Evolutionary conservation across 2,329 filamentous ascomycete genomes (phyloP).

Genomic region (Whalleya microplaca): DNA sequence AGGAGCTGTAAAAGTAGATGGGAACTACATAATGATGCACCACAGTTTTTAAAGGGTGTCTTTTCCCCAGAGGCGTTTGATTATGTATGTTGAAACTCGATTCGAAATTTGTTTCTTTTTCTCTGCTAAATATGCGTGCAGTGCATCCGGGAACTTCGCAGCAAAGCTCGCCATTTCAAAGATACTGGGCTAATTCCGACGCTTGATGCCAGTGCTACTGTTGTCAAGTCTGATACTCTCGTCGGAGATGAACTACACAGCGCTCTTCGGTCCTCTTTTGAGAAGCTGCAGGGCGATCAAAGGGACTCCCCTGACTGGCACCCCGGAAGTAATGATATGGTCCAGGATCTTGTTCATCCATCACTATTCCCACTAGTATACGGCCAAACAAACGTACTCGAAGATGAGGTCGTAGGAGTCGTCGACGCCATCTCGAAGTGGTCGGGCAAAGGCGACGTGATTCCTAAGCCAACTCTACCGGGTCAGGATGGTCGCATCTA

Average conservation of each 20-base stretch:
- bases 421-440: constrained; percentile 30
- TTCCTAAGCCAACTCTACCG: not conserved
- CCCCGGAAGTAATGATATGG: constrained; percentile 53
- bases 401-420: constrained; percentile 35
- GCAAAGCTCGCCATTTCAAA: constrained; percentile 52
- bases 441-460: constrained; percentile 33
- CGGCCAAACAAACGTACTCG: constrained; percentile 43
- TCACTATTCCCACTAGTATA: constrained; percentile 62
- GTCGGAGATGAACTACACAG: constrained; percentile 39
- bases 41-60: constrained; percentile 9
- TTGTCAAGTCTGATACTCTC: constrained; percentile 57
- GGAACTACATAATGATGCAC: not conserved
- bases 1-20: not conserved
- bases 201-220: constrained; percentile 45
- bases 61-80: constrained; percentile 28
- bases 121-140: constrained; percentile 2
- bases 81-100: constrained; percentile 19
- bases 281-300: constrained; percentile 48
- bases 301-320: constrained; percentile 56
- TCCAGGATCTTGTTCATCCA: constrained; percentile 63
- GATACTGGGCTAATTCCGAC: constrained; percentile 45
- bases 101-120: not conserved
- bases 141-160: constrained; percentile 51
- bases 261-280: constrained; percentile 44
- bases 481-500: not conserved